Percentiles rank a stretch among this genome's conserved stretches.
These are phyloP conservation scores for Boletus eberwhitei DNA, from an alignment of 768 basidiomycete genomes.

Conservation along the genomic window DNA sequence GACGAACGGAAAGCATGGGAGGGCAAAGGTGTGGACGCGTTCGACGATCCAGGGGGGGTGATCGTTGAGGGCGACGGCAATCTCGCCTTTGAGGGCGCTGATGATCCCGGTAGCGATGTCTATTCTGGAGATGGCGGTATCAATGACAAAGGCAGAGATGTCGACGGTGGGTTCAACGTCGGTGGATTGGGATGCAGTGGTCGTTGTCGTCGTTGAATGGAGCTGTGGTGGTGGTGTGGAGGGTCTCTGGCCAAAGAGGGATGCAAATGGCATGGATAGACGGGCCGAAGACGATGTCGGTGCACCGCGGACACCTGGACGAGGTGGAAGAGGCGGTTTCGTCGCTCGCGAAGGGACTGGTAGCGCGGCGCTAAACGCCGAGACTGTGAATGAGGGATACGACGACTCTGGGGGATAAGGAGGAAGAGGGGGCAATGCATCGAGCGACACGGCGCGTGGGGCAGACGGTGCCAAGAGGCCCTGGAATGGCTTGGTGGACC, in stretches of 20 bases:
- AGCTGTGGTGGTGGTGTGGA: slow-evolving; percentile 29
- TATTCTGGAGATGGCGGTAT: slow-evolving; percentile 47
- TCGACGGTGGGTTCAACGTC: slow-evolving; percentile 43
- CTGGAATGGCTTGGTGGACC: slow-evolving; percentile 40
- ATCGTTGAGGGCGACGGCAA: slow-evolving; percentile 45
- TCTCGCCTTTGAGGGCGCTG: slow-evolving; percentile 50
- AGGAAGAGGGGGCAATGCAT: slow-evolving; percentile 56
- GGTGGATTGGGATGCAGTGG: slow-evolving; percentile 27
- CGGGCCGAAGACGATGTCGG: slow-evolving; percentile 38
- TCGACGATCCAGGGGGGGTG: slow-evolving; percentile 59
- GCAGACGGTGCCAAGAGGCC: slow-evolving; percentile 33
- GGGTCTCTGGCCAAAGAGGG: slow-evolving; percentile 59
- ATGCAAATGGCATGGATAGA: slow-evolving; percentile 72
- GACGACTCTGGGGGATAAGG: slow-evolving; percentile 31
- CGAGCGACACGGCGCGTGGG: slow-evolving; percentile 36
- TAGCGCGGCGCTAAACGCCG: slow-evolving; percentile 35
- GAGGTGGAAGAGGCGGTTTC: slow-evolving; percentile 50
- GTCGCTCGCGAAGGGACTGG: slow-evolving; percentile 36
- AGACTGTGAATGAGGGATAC: slow-evolving; percentile 49
- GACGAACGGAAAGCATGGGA: slow-evolving; percentile 56
- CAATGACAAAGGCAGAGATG: slow-evolving; percentile 59
- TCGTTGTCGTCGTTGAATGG: slow-evolving; percentile 18
- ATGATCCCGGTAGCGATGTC: slow-evolving; percentile 55
- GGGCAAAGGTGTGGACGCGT: slow-evolving; percentile 53
- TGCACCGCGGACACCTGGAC: slow-evolving; percentile 20